Evolutionary conservation across 73 alveolate genomes (phyloP).

Genomic region (Symbiodinium pilosum): DNA sequence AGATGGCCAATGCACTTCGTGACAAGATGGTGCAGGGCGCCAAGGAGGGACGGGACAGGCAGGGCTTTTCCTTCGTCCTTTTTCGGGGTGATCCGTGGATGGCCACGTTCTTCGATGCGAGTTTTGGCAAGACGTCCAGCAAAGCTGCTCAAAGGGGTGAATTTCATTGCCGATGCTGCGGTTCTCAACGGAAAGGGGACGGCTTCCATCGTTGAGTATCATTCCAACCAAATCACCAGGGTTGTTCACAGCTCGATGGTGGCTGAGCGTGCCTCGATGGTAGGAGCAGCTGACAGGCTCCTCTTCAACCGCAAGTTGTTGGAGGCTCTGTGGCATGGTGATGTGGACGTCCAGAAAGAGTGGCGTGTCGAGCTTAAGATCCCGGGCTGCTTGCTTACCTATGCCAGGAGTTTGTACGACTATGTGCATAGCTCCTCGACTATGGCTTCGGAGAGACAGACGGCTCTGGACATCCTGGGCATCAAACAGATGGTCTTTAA

Average conservation of each 20-base stretch:
- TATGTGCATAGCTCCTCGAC: background rate
- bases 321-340: background rate
- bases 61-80: background rate
- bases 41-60: background rate
- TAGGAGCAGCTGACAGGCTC: background rate
- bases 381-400: background rate
- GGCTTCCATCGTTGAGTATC: background rate
- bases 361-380: background rate
- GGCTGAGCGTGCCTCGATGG: background rate
- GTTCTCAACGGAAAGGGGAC: background rate
- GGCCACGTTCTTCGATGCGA: background rate
- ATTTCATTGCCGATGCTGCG: background rate
- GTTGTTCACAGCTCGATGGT: background rate
- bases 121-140: background rate
- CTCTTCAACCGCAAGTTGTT: background rate
- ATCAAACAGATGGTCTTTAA: too few relatives aligned
- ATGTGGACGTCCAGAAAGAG: background rate
- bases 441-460: too few relatives aligned
- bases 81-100: background rate
- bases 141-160: background rate
- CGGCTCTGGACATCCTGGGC: too few relatives aligned
- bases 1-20: background rate
- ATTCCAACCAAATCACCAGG: background rate
- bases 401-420: background rate
- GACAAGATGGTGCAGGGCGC: background rate